A percentile compares a stretch with the other conserved stretches of the same genome.
phyloP scores from a whole-genome alignment of 176 grass and related monocot species.

The Poa pratensis region DNA sequence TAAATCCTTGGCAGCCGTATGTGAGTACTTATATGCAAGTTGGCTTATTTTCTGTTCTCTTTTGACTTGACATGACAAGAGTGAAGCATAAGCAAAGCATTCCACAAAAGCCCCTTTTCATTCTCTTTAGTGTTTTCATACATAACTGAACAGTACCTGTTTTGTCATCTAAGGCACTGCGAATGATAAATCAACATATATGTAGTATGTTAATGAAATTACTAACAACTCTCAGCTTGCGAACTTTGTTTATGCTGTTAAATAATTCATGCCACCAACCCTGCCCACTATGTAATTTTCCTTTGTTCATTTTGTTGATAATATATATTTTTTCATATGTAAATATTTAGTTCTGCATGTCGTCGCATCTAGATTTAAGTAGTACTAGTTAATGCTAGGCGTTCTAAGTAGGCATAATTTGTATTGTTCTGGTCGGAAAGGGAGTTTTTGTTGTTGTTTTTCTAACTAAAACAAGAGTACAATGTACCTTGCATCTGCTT shows the following conservation, averaged over 20 bases:
- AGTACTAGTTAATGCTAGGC: constrained; percentile 1
- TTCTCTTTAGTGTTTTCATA: constrained; percentile 38
- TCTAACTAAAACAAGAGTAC: not conserved
- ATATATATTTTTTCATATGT: not conserved
- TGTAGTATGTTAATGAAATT: constrained; percentile 23
- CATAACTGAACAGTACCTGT: constrained; percentile 32
- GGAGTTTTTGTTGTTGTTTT: not conserved
- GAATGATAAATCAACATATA: constrained; percentile 38
- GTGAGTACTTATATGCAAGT: constrained; percentile 26
- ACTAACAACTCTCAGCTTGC: not conserved
- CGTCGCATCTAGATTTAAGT: not conserved
- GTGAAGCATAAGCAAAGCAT: constrained; percentile 61
- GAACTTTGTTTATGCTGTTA: constrained; percentile 25
- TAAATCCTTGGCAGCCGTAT: constrained; percentile 8
- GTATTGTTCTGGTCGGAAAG: not conserved
- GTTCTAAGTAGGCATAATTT: not conserved
- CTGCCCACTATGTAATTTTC: not conserved
- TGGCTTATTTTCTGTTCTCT: constrained; percentile 40
- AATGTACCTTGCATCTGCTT: not conserved
- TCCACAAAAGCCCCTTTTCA: constrained; percentile 12
- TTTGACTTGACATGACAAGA: constrained; percentile 45
- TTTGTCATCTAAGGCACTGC: constrained; percentile 22
- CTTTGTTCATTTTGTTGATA: constrained; percentile 17
- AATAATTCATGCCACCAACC: constrained; percentile 19
- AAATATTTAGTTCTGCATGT: constrained; percentile 15